phyloP scores from a whole-genome alignment of 2,329 filamentous ascomycete genomes.

The Pestalotiopsis sp. region DNA sequence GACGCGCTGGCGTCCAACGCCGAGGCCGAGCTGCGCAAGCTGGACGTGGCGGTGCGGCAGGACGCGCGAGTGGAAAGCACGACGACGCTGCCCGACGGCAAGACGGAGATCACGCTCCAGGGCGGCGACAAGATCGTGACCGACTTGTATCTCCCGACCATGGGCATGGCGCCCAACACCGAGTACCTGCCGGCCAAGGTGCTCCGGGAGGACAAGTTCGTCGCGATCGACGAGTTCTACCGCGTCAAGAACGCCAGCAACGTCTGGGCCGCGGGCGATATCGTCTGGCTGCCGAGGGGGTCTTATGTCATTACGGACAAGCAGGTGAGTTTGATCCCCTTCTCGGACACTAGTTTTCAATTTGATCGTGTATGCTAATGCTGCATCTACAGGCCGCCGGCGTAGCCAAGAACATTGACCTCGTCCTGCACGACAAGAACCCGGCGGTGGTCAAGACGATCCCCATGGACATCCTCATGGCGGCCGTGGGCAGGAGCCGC shows the following conservation, averaged over 20 bases:
- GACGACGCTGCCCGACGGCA: constrained; percentile 38
- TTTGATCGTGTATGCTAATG: too few species aligned
- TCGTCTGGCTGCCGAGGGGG: constrained; percentile 51
- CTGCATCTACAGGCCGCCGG: too few species aligned
- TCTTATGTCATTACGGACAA: constrained; percentile 47
- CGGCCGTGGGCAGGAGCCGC: constrained; percentile 49
- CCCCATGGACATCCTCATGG: constrained; percentile 50
- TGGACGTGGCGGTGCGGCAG: constrained; percentile 51
- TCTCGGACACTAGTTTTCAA: too few species aligned
- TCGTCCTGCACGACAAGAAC: constrained; percentile 44
- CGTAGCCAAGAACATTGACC: constrained; percentile 56
- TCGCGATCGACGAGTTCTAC: constrained; percentile 52
- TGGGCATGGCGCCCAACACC: constrained; percentile 57
- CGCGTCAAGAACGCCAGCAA: constrained; percentile 44
- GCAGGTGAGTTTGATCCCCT: constrained; percentile 46
- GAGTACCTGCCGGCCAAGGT: constrained; percentile 49
- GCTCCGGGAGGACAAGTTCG: constrained; percentile 45
- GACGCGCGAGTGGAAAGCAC: constrained; percentile 41
- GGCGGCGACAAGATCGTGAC: constrained; percentile 49
- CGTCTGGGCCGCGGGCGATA: constrained; percentile 57
- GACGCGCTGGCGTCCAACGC: constrained; percentile 45
- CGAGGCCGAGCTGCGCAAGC: constrained; percentile 50
- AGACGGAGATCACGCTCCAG: constrained; percentile 49
- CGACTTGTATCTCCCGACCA: constrained; percentile 59
- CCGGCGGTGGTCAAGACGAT: constrained; percentile 47